Conservation (phyloP, 2,329 filamentous ascomycete genomes). For the Waltergamsia citrina region DNA sequence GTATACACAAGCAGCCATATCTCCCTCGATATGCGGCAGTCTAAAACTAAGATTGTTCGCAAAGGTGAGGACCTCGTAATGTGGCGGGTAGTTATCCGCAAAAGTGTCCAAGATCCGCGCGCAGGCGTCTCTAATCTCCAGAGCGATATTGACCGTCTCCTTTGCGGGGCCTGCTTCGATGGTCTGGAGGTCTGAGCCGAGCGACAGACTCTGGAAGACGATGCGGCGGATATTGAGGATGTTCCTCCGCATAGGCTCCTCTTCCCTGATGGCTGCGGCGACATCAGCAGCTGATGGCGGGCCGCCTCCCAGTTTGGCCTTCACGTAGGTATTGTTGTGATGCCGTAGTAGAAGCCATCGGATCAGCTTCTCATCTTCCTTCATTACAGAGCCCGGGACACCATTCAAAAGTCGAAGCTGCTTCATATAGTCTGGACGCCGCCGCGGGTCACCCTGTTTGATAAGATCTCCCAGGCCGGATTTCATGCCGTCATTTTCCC, state of each 20-base stretch:
- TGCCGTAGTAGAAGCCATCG: conserved; percentile 23
- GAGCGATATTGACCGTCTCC: neutral
- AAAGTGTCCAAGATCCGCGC: neutral
- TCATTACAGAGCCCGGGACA: conserved; percentile 15
- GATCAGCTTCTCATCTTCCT: conserved; percentile 20
- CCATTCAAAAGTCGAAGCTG: conserved; percentile 16
- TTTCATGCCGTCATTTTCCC: conserved; percentile 1
- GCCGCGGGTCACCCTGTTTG: neutral
- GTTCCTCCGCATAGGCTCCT: conserved; percentile 1
- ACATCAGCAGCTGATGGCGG: neutral
- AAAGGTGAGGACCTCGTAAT: conserved; percentile 2
- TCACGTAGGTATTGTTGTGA: conserved; percentile 2
- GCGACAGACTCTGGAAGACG: conserved; percentile 15
- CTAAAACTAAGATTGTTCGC: conserved; percentile 3
- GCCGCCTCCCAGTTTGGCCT: conserved; percentile 4
- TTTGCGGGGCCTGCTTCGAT: neutral
- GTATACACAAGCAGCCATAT: neutral
- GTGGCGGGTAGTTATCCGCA: neutral
- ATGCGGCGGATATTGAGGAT: conserved; percentile 15
- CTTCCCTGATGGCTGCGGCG: conserved; percentile 9
- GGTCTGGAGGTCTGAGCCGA: conserved; percentile 8
- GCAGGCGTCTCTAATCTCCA: conserved; percentile 1
- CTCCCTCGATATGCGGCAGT: neutral
- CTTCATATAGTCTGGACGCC: conserved; percentile 8
- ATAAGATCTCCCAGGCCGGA: too few species aligned